These are phyloP conservation scores for Paramecium primaurelia DNA, from an alignment of 73 alveolate species.

Conservation along the genomic window DNA sequence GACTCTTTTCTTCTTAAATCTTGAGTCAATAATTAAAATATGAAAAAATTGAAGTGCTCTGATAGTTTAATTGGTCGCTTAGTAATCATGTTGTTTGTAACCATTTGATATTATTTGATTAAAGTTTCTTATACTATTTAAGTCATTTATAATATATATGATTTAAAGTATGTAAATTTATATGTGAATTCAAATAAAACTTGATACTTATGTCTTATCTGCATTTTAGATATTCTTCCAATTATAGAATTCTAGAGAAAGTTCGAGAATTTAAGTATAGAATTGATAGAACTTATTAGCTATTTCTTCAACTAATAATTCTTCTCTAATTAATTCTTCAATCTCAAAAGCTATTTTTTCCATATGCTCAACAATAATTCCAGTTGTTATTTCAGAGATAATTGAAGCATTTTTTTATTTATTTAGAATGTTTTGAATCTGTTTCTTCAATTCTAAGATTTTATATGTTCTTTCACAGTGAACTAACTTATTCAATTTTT, in stretches of 20 bases:
- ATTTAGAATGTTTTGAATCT: neutral
- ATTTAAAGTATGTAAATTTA: neutral
- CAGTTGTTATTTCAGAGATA: neutral
- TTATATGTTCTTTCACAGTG: neutral
- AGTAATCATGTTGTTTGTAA: constrained; percentile 16
- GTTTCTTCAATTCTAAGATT: neutral
- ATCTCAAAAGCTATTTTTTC: neutral
- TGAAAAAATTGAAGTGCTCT: neutral
- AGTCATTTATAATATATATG: neutral
- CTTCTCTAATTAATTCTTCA: constrained; percentile 2
- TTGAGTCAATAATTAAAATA: neutral
- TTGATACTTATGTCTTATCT: neutral
- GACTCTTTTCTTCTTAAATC: neutral
- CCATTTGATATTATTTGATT: constrained; percentile 38
- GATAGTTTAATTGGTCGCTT: constrained; percentile 39
- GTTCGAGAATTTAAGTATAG: neutral
- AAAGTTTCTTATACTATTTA: constrained; percentile 35
- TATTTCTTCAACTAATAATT: neutral
- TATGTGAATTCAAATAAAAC: neutral
- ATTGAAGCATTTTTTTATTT: neutral
- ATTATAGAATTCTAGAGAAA: neutral
- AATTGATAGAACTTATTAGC: neutral
- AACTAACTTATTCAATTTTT: neutral
- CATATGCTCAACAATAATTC: neutral
- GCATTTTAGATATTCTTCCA: neutral